These are phyloP conservation scores for Tetradesmus lagerheimii DNA, from an alignment of 139 green algal species.

Conservation along the genomic window DNA sequence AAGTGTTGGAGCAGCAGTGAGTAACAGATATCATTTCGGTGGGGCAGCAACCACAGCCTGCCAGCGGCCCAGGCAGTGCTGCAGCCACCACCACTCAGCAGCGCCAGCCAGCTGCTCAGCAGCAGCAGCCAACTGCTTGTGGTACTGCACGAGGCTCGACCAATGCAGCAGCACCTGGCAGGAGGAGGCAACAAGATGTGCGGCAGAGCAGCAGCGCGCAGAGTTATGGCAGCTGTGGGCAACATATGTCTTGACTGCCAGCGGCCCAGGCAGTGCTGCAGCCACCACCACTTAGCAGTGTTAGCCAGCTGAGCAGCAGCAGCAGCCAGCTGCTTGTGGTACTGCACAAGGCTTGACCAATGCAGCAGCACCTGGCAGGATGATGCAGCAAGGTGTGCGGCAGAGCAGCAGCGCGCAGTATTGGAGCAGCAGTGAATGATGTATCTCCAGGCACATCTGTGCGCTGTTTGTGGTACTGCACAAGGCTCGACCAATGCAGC, in stretches of 20 bases:
- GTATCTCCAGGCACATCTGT: too few species aligned
- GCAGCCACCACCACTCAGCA: slow-evolving; percentile 6
- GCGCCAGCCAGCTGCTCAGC: neutral
- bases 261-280: neutral
- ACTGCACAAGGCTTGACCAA: slow-evolving; percentile 8
- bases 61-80: slow-evolving; percentile 19
- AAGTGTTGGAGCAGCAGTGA: too few species aligned
- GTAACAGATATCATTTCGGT: too few species aligned
- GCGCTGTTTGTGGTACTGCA: too few species aligned
- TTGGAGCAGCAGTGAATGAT: neutral
- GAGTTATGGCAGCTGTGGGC: neutral
- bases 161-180: slow-evolving; percentile 29
- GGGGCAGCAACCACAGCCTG: neutral
- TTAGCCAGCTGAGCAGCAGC: neutral
- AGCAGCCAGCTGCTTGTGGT: slow-evolving; percentile 16
- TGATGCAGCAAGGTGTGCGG: neutral
- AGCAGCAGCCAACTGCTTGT: slow-evolving; percentile 13
- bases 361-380: slow-evolving; percentile 23
- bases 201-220: neutral
- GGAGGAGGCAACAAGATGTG: neutral
- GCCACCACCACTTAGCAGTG: slow-evolving; percentile 2
- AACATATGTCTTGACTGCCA: too few species aligned
- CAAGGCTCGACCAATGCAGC: too few species aligned
- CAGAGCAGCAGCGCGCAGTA: neutral
- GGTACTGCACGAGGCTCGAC: slow-evolving; percentile 10